These are phyloP conservation scores for Suhomyces kilbournensis DNA, from an alignment of 805 yeast genomes.

Conservation along the genomic window DNA sequence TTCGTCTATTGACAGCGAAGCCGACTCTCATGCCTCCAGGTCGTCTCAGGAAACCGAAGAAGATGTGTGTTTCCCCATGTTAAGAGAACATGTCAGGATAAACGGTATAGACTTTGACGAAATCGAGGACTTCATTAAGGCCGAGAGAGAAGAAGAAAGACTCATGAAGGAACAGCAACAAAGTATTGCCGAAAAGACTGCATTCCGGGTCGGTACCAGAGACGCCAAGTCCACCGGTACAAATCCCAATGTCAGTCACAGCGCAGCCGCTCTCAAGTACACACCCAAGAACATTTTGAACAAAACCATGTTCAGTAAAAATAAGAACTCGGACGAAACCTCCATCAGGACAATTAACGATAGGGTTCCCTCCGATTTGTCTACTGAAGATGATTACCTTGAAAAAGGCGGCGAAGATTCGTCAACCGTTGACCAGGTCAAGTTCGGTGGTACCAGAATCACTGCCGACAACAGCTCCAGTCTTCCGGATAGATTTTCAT, in stretches of 20 bases:
- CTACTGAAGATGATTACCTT: slow-evolving; percentile 15
- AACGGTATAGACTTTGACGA: slow-evolving; percentile 91
- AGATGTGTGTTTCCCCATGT: slow-evolving; percentile 96
- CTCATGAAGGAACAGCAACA: slow-evolving; percentile 18
- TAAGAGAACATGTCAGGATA: slow-evolving; percentile 54
- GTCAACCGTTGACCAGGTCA: slow-evolving; percentile 31
- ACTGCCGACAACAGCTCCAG: slow-evolving; percentile 23
- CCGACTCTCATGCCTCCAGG: slow-evolving; percentile 69
- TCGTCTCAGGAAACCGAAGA: slow-evolving; percentile 91
- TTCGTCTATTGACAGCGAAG: slow-evolving; percentile 55
- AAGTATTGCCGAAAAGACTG: slow-evolving; percentile 1
- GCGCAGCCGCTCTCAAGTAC: slow-evolving; percentile 58
- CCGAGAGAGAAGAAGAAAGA: slow-evolving; percentile 49
- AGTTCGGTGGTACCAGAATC: slow-evolving; percentile 38
- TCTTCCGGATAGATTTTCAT: slow-evolving; percentile 53
- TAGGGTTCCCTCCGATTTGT: slow-evolving; percentile 18
- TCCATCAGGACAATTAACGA: slow-evolving; percentile 3
- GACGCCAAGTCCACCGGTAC: slow-evolving; percentile 23
- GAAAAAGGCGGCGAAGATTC: slow-evolving; percentile 19
- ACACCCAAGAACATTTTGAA: slow-evolving; percentile 48
- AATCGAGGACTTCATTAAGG: slow-evolving; percentile 74
- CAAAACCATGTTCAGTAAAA: slow-evolving; percentile 1
- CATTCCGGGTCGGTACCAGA: slow-evolving; percentile 5
- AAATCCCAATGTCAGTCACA: slow-evolving; percentile 34
- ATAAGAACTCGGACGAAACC: not conserved